Percentiles rank a stretch among this genome's conserved stretches.
These are phyloP conservation scores for Boehmeria nivea DNA, from an alignment of 306 rosid species.

Conservation along the genomic window DNA sequence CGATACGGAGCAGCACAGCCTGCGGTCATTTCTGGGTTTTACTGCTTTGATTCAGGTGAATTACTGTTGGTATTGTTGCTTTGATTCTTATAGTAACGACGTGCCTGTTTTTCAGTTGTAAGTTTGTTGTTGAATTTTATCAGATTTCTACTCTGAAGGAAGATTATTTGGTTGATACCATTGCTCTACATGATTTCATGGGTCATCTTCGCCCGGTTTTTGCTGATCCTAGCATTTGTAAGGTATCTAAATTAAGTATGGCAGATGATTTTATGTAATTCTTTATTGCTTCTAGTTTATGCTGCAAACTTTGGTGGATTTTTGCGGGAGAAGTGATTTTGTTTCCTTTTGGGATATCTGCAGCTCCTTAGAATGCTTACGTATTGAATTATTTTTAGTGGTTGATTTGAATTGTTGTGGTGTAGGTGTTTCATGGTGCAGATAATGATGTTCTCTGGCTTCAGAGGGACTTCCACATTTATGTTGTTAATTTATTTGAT, in stretches of 20 bases:
- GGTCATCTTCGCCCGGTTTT: slow-evolving; percentile 63
- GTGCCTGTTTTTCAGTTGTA: not conserved
- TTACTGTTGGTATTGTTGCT: not conserved
- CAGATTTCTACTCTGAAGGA: slow-evolving; percentile 70
- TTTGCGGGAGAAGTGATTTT: too few relatives aligned
- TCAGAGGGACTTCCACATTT: slow-evolving; percentile 88
- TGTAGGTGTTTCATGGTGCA: slow-evolving; percentile 91
- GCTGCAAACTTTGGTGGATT: too few relatives aligned
- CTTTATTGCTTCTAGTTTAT: not conserved
- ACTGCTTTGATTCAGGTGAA: slow-evolving; percentile 77
- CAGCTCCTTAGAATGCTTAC: too few relatives aligned
- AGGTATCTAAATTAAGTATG: slow-evolving; percentile 43
- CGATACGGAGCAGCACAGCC: slow-evolving; percentile 89
- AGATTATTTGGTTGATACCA: slow-evolving; percentile 86
- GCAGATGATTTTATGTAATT: slow-evolving; percentile 5
- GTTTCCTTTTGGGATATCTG: too few relatives aligned
- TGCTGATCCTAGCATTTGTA: slow-evolving; percentile 66
- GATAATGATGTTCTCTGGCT: slow-evolving; percentile 93
- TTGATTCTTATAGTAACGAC: not conserved
- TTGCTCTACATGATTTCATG: slow-evolving; percentile 79
- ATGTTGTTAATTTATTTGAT: slow-evolving; percentile 80
- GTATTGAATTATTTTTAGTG: not conserved
- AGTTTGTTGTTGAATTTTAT: slow-evolving; percentile 16
- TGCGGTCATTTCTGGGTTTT: slow-evolving; percentile 71
- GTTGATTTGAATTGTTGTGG: slow-evolving; percentile 26